These are phyloP conservation scores for Saccharomycopsis sp. DNA, from an alignment of 805 yeast species.

Conservation along the genomic window DNA sequence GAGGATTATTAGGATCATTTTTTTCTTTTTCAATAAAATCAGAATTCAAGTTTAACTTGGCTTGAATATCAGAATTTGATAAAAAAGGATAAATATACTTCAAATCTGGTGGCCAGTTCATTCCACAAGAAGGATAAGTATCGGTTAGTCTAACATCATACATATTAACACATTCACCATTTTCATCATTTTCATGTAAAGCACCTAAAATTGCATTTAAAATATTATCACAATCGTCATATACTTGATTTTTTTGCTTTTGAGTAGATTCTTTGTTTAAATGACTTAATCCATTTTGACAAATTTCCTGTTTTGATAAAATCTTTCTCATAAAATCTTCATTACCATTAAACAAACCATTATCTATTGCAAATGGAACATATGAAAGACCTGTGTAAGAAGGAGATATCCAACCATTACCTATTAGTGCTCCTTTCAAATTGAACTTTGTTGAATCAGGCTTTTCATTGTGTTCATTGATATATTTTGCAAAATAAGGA, in stretches of 20 bases:
- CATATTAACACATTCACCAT: constrained; percentile 36
- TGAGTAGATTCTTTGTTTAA: constrained; percentile 15
- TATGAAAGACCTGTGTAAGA: constrained; percentile 61
- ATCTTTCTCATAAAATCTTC: constrained; percentile 11
- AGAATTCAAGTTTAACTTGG: constrained; percentile 39
- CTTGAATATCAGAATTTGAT: constrained; percentile 35
- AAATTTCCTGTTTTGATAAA: constrained; percentile 14
- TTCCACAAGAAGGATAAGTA: constrained; percentile 60
- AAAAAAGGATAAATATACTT: constrained; percentile 43
- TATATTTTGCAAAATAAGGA: constrained; percentile 55
- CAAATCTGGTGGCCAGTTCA: constrained; percentile 73
- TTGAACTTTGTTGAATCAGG: constrained; percentile 22
- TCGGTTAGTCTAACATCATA: constrained; percentile 56
- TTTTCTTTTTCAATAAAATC: constrained; percentile 22
- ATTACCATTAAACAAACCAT: constrained; percentile 33
- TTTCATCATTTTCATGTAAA: constrained; percentile 23
- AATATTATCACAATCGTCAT: constrained; percentile 35
- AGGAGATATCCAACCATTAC: constrained; percentile 78
- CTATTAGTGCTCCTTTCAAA: constrained; percentile 50
- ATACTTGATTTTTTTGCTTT: constrained; percentile 18
- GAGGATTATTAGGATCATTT: not conserved
- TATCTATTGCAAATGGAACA: constrained; percentile 43
- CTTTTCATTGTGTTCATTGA: constrained; percentile 28
- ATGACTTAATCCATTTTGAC: constrained; percentile 13
- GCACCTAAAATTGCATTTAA: constrained; percentile 23